Base-by-base conservation (phyloP, 768 basidiomycete species). In the Termitomyces sp. region DNA sequence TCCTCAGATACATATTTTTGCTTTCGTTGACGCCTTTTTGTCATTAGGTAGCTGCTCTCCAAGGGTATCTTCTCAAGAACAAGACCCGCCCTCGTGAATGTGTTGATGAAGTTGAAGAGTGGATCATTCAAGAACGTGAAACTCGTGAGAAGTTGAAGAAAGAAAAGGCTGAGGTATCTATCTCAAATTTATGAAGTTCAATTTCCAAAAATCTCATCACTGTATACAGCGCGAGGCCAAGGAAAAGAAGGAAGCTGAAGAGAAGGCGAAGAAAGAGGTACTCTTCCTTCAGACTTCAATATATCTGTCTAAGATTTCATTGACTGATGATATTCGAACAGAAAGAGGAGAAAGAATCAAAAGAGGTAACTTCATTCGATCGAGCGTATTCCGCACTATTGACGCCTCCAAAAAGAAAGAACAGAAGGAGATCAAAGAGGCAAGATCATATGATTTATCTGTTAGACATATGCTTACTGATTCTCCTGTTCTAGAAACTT, bases 11-110 rank as follows among this genome's bases (percentile, higher is more conserved):
- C 12, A 48, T 40, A 48, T 30, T 7, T 23, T 54, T 15, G 38
- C 35, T 47, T 26, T 40, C 35, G 5, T 43, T 61, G 28, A 59
- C 41, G 7, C 15, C n/a, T 50, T 31, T 33, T 43, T 52, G 21
- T 37, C 26, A 55, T 33, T 64, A 91, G 89, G 89, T 93, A 56
- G 91, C 91, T 28, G 77, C 81, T 48, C 78, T 93, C 61, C 91
- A 93, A 75, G 91, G 91, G 2, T 93, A 93, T 68, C 78, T 94
- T 40, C 76, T 92, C 56, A 89, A 88, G 79, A 93, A 93, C 71
- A 92, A 94, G 79, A 86, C 91, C 12, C 85, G 91, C n/a, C 91
- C 91, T 41, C 79, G 81, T 58, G 89, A 93, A 69, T 89, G 86
- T 60, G 91, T 94, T 9, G 85, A 86, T 5, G 91, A 92, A 68